Evolutionary conservation across 192 early-diverging fungal genomes (phyloP).

Genomic region (Mortierella alpina): DNA sequence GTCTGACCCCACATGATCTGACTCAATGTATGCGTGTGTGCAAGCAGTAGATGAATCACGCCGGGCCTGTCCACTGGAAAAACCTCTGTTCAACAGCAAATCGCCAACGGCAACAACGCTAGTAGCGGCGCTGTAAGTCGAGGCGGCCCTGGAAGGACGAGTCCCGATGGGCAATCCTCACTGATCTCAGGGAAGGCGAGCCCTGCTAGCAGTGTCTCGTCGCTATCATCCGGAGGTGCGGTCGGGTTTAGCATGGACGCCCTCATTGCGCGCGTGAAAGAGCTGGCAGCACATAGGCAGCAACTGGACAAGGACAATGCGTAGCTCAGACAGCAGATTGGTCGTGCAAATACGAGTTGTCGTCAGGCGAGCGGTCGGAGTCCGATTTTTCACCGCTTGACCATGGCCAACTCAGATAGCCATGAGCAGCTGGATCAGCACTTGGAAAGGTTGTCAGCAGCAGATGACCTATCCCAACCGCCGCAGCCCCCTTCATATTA

Average conservation of each 20-base stretch:
- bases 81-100: slow-evolving; percentile 9
- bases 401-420: not conserved
- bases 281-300: slow-evolving; percentile 12
- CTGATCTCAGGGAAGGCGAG: slow-evolving; percentile 4
- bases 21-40: too few species aligned
- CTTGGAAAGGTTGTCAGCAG: not conserved
- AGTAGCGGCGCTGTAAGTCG: not conserved
- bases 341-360: not conserved
- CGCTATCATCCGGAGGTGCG: not conserved
- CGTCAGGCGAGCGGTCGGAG: slow-evolving; percentile 4
- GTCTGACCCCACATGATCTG: too few species aligned
- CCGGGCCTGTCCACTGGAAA: too few species aligned
- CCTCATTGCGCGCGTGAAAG: slow-evolving; percentile 31
- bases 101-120: not conserved
- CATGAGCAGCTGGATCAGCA: too few species aligned
- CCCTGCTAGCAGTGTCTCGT: slow-evolving; percentile 3
- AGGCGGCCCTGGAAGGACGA: too few species aligned
- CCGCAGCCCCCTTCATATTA: not conserved
- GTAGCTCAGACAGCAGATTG: slow-evolving; percentile 14
- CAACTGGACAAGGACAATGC: slow-evolving; percentile 30
- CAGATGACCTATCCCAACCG: not conserved
- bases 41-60: too few species aligned
- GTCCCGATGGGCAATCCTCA: too few species aligned
- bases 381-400: not conserved
- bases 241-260: slow-evolving; percentile 49